Conservation (phyloP, 805 yeast genomes). For the Candida chilensis region DNA sequence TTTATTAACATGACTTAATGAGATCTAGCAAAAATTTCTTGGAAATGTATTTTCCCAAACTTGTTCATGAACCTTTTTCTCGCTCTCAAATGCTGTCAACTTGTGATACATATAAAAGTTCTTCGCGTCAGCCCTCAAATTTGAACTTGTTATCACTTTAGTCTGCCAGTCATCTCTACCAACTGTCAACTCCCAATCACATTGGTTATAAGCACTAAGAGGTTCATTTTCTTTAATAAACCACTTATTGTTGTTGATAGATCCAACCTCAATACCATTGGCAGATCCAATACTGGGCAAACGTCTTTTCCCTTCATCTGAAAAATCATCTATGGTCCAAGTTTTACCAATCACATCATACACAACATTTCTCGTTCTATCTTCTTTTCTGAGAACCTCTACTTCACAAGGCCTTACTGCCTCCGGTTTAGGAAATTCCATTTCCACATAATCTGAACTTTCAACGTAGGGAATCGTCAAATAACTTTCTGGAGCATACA, state of each 20-base stretch:
- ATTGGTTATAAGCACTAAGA: constrained; percentile 24
- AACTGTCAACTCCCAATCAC: constrained; percentile 27
- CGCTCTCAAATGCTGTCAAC: constrained; percentile 23
- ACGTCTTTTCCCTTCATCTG: constrained; percentile 23
- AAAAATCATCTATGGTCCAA: constrained; percentile 21
- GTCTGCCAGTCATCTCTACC: constrained; percentile 31
- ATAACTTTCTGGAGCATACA: constrained; percentile 19
- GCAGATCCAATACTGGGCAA: constrained; percentile 18
- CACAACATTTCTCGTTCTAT: constrained; percentile 10
- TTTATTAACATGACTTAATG: too few relatives aligned
- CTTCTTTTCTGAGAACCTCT: constrained; percentile 12
- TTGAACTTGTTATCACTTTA: constrained; percentile 18
- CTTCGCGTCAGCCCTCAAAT: constrained; percentile 16
- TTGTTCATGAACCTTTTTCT: constrained; percentile 16
- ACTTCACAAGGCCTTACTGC: constrained; percentile 15
- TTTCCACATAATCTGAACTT: constrained; percentile 5
- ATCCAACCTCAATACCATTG: constrained; percentile 29
- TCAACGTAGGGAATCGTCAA: constrained; percentile 17
- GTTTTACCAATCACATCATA: constrained; percentile 21
- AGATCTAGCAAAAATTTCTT: constrained; percentile 20
- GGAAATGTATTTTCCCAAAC: constrained; percentile 21
- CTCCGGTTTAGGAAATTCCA: constrained; percentile 18
- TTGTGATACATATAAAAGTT: constrained; percentile 20
- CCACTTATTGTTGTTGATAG: constrained; percentile 28
- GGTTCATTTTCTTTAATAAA: constrained; percentile 24